A percentile compares a stretch with the other conserved stretches of the same genome.
phyloP scores from a whole-genome alignment of 805 yeast genomes.

The Suhomyces tanzawaensis region DNA sequence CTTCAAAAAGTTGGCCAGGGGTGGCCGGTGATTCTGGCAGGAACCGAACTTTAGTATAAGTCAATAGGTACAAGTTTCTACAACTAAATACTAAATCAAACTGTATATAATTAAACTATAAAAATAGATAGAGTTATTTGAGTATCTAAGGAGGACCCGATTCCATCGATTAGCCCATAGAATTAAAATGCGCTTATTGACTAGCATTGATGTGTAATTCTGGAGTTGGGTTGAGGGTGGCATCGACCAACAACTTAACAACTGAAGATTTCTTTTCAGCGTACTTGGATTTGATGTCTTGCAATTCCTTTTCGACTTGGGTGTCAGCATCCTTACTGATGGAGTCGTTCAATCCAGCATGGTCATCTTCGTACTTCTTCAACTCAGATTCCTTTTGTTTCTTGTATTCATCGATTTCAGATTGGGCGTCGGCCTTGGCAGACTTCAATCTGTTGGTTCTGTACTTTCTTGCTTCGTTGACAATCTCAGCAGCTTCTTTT shows the following conservation, averaged over 20 bases:
- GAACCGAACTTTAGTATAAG: no score
- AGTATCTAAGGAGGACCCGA: no score
- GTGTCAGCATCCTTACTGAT: slow-evolving; percentile 79
- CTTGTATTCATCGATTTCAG: slow-evolving; percentile 86
- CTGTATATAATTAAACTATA: no score
- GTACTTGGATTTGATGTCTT: slow-evolving; percentile 63
- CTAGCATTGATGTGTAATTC: slow-evolving; percentile 77
- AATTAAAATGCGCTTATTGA: not conserved
- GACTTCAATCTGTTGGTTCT: slow-evolving; percentile 88
- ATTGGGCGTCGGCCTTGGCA: slow-evolving; percentile 89
- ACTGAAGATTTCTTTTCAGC: slow-evolving; percentile 63
- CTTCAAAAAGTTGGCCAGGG: slow-evolving; percentile 37
- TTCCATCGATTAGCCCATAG: no score
- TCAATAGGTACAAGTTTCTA: no score
- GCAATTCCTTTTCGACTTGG: slow-evolving; percentile 67
- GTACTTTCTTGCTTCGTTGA: slow-evolving; percentile 87
- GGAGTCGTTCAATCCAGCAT: slow-evolving; percentile 70
- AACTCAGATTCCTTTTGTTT: slow-evolving; percentile 79
- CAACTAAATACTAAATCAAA: no score
- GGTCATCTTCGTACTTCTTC: slow-evolving; percentile 65
- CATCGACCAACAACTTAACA: slow-evolving; percentile 71
- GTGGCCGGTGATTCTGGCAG: no score
- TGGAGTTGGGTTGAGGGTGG: slow-evolving; percentile 77
- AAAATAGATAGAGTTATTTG: no score
- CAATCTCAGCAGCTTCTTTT: slow-evolving; percentile 95